Evolutionary conservation across 768 basidiomycete species (phyloP).

Genomic region (Mrakia gelida): DNA sequence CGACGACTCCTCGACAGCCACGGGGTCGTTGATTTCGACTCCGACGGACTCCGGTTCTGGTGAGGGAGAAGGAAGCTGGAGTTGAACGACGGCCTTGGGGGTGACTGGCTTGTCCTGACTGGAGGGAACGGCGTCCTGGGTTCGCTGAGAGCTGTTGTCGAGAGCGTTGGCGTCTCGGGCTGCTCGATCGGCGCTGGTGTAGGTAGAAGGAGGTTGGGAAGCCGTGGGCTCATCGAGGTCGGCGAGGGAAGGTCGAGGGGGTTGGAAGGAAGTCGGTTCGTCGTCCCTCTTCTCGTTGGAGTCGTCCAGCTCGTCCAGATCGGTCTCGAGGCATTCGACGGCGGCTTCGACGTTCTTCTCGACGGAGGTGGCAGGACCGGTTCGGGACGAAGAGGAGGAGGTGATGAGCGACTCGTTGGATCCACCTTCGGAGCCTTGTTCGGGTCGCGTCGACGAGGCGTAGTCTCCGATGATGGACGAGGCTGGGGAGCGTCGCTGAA

Average conservation of each 20-base stretch:
- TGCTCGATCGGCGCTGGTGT: conserved; percentile 1
- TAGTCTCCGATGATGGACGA: conserved; percentile 11
- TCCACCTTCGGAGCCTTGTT: not conserved
- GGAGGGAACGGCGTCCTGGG: not conserved
- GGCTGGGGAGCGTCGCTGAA: not conserved
- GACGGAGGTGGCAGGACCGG: not conserved
- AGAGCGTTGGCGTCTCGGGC: conserved; percentile 12
- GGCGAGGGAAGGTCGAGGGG: conserved; percentile 2
- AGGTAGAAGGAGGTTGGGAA: not conserved
- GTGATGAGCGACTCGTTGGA: not conserved
- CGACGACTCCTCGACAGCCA: not conserved
- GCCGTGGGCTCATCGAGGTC: not conserved
- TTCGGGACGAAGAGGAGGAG: not conserved
- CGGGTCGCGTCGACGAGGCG: not conserved
- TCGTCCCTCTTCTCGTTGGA: not conserved
- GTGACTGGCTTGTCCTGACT: not conserved
- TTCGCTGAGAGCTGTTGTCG: not conserved
- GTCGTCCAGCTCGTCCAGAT: not conserved
- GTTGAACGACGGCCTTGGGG: not conserved
- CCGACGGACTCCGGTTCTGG: not conserved
- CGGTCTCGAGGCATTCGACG: not conserved
- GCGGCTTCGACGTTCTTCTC: not conserved
- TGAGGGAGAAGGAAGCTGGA: not conserved
- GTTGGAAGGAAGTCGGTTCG: not conserved
- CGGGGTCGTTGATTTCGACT: not conserved